phyloP scores from a whole-genome alignment of 1,284 basidiomycete species.

The Ustilago trichophora region DNA sequence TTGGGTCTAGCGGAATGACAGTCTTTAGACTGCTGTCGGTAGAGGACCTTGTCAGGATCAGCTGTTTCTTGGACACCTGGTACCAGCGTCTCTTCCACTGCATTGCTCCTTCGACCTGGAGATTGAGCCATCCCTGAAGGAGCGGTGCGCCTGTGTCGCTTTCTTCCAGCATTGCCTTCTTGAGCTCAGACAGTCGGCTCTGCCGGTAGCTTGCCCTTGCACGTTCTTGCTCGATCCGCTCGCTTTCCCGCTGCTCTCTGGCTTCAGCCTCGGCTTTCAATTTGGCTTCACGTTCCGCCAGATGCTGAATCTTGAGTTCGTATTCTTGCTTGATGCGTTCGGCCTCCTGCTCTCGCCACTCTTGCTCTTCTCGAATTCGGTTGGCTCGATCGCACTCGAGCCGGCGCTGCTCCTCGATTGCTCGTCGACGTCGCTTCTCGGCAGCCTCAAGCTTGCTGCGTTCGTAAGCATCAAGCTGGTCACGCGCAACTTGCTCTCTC shows the following conservation, averaged over 20 bases:
- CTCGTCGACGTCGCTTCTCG: slow-evolving; percentile 13
- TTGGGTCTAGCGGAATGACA: slow-evolving; percentile 6
- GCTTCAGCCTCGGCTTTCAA: slow-evolving; percentile 16
- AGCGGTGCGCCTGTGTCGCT: background rate
- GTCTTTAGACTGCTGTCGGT: slow-evolving; percentile 4
- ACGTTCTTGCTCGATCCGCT: slow-evolving; percentile 1
- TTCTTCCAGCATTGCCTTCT: background rate
- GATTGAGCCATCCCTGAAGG: slow-evolving; percentile 17
- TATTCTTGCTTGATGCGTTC: slow-evolving; percentile 21
- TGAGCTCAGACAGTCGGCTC: background rate
- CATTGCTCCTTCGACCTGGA: slow-evolving; percentile 10
- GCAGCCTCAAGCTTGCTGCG: slow-evolving; percentile 30
- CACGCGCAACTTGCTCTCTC: slow-evolving; percentile 18
- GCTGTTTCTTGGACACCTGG: background rate
- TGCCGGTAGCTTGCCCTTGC: background rate
- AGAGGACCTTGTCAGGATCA: slow-evolving; percentile 3
- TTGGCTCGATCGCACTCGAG: slow-evolving; percentile 7
- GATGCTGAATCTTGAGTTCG: slow-evolving; percentile 12
- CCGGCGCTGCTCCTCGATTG: slow-evolving; percentile 16
- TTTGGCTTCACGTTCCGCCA: slow-evolving; percentile 11
- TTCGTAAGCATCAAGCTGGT: slow-evolving; percentile 32
- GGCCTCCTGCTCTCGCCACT: slow-evolving; percentile 20
- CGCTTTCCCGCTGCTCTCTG: slow-evolving; percentile 4
- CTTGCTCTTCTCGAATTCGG: slow-evolving; percentile 10
- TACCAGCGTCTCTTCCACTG: slow-evolving; percentile 26